phyloP scores from a whole-genome alignment of 441 rosid species.

The Gossypium trilobum region DNA sequence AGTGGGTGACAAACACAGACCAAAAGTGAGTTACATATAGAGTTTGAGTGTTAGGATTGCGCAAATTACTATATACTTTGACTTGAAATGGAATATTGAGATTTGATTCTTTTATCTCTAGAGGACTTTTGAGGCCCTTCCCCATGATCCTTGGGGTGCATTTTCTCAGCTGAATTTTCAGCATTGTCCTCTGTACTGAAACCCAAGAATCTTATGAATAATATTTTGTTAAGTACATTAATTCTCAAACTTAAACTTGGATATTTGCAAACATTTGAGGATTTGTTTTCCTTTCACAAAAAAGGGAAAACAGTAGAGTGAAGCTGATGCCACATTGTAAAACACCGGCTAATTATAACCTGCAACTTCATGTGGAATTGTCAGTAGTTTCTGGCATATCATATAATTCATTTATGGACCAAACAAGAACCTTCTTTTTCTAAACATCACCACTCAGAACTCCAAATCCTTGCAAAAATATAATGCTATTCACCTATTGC shows the following conservation, averaged over 20 bases:
- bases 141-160: neutral
- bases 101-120: neutral
- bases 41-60: slow-evolving; percentile 8
- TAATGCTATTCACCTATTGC: neutral
- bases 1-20: neutral
- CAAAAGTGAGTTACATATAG: neutral
- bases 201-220: neutral
- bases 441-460: neutral
- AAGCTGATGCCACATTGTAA: neutral
- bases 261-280: neutral
- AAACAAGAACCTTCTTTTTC: slow-evolving; percentile 14
- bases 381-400: slow-evolving; percentile 4
- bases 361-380: slow-evolving; percentile 12
- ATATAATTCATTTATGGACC: slow-evolving; percentile 10
- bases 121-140: neutral
- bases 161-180: neutral
- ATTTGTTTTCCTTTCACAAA: neutral
- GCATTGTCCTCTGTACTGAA: neutral
- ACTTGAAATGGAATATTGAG: slow-evolving; percentile 1
- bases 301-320: neutral
- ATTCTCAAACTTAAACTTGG: neutral
- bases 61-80: neutral
- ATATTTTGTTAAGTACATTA: neutral
- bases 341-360: slow-evolving; percentile 14
- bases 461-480: slow-evolving; percentile 9